Evolutionary conservation across 208 protist species (phyloP), one percentile per base, ranked within the genome.

Genomic region (Giardia duodenalis): DNA sequence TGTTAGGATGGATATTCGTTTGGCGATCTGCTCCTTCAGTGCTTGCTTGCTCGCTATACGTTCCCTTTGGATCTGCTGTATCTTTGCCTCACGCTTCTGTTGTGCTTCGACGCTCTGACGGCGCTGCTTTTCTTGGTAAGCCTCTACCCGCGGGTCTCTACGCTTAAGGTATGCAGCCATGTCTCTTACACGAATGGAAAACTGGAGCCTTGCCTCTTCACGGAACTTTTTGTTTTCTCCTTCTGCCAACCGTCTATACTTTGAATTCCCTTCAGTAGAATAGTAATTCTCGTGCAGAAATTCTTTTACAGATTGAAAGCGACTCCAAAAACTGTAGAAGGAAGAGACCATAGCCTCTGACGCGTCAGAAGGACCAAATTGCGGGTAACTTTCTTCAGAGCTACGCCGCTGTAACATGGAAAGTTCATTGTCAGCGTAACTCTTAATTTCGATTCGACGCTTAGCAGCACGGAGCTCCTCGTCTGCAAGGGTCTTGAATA

Each of bases 291-390:
- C 57, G 57, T 76, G 57, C 30, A 30, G 19, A 30, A 76, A 76
- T 30, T 76, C 42, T 45, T 89, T 89, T 19, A 44, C 86, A 46
- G 86, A 46, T 89, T 89, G 4, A 89, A 89, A 89, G 42, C 42
- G 42, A 4, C 4, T 45, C 86, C 86, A 89, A 19, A 44, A 89
- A 42, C 19, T 46, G 44, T 89, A 89, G 42, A 89, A 89, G 3
- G 22, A 4, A 89, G 22, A 19, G 4, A 89, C 42, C 86, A 45
- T 19, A 45, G 39, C 4, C 44, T 89, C 4, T 45, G 86, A 45
- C 44, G 86, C 4, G 44, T n/a, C 44, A 46, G 4, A 10, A 19
- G 4, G 4, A 19, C 86, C 86, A 42, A 89, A 89, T 46, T n/a
- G 22, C 4, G 86, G 86, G 44, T 46, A 89, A 4, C 4, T 46